Evolutionary conservation across 1,284 basidiomycete genomes (phyloP).

Genomic region (Exobasidium cylindrosporum): DNA sequence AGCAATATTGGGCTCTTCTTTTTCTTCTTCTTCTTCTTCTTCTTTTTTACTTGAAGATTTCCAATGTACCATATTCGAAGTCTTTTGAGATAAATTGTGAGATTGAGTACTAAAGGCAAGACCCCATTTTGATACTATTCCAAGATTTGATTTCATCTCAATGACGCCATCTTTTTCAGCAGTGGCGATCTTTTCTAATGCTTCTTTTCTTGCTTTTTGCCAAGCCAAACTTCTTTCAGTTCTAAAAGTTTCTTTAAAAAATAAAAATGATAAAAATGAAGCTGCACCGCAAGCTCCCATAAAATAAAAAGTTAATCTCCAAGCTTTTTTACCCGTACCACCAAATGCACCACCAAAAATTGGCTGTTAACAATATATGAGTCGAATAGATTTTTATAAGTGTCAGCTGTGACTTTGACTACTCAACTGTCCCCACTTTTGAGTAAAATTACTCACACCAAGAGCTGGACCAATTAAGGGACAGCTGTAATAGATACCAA

Average conservation of each 20-base stretch:
- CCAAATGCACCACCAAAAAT: conserved; percentile 23
- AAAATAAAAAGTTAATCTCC: conserved; percentile 24
- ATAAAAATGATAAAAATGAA: conserved; percentile 13
- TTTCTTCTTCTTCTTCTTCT: neutral
- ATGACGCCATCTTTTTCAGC: neutral
- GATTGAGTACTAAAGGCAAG: neutral
- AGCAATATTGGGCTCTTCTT: neutral
- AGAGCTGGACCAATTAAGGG: conserved; percentile 21
- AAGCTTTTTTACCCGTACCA: conserved; percentile 9
- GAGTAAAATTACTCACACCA: neutral
- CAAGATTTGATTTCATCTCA: too few relatives aligned
- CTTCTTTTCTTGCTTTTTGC: conserved; percentile 12
- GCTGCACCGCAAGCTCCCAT: conserved; percentile 15
- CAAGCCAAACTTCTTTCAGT: conserved; percentile 16
- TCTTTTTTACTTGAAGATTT: neutral
- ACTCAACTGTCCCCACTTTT: too few relatives aligned
- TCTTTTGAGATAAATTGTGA: neutral
- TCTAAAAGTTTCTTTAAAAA: conserved; percentile 18
- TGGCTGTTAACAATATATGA: conserved; percentile 12
- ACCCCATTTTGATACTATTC: neutral
- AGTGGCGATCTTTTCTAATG: conserved; percentile 5
- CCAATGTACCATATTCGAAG: neutral
- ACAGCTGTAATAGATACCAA: conserved; percentile 22
- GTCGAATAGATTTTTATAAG: too few relatives aligned
- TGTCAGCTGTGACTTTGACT: too few relatives aligned